These are phyloP conservation scores for Vicia villosa DNA, from an alignment of 306 rosid species.

Conservation along the genomic window DNA sequence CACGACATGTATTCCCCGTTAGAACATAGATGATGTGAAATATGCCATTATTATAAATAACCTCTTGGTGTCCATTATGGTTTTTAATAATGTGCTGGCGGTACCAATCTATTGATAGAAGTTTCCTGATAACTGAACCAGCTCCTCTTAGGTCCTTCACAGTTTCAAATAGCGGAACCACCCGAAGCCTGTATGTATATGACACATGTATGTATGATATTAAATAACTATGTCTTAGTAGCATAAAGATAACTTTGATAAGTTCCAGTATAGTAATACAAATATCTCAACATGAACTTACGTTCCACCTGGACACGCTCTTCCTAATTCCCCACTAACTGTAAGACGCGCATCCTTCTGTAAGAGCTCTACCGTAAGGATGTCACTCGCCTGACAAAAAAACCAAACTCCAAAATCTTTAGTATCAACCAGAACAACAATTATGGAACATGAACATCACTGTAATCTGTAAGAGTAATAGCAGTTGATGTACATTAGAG, in stretches of 20 bases:
- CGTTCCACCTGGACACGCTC: conserved; percentile 90
- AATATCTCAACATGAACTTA: conserved; percentile 44
- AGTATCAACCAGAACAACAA: not conserved
- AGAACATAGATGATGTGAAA: conserved; percentile 21
- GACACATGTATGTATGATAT: conserved; percentile 13
- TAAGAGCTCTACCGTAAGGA: conserved; percentile 91
- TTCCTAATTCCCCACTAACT: conserved; percentile 78
- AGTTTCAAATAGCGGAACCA: conserved; percentile 96
- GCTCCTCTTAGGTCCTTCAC: conserved; percentile 91
- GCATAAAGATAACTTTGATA: conserved; percentile 2
- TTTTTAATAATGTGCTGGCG: conserved; percentile 71
- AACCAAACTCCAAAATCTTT: conserved; percentile 28
- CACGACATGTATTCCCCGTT: conserved; percentile 1
- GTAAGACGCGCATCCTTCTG: conserved; percentile 94
- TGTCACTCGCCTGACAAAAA: conserved; percentile 82
- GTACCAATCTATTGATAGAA: conserved; percentile 88
- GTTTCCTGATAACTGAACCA: conserved; percentile 78
- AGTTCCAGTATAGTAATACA: conserved; percentile 10
- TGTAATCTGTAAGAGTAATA: not conserved
- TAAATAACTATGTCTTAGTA: too few relatives aligned
- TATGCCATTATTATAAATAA: conserved; percentile 30
- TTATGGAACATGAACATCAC: conserved; percentile 4
- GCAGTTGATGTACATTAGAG: conserved; percentile 56
- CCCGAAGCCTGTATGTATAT: conserved; percentile 75
- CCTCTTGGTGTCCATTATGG: conserved; percentile 93